Evolutionary conservation across 2,329 filamentous ascomycete species (phyloP).

Genomic region (Claviceps cyperi): DNA sequence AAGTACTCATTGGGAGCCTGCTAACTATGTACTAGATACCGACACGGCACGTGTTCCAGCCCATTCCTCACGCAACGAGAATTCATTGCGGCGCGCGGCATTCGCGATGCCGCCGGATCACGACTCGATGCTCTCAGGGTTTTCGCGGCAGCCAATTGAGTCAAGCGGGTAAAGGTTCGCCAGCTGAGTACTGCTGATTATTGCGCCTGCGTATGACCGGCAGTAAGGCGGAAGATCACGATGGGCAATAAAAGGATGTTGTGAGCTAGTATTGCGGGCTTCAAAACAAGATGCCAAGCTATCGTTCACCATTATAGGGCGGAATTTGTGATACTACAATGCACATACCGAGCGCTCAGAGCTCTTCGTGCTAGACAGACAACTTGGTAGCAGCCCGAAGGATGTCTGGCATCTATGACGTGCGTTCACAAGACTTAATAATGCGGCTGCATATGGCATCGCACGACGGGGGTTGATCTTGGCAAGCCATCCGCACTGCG

Average conservation of each 20-base stretch:
- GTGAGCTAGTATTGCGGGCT: background rate
- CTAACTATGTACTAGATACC: too few relatives aligned
- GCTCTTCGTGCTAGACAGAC: too few relatives aligned
- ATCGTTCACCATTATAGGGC: too few relatives aligned
- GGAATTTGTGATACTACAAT: too few relatives aligned
- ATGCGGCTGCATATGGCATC: too few relatives aligned
- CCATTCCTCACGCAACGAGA: too few relatives aligned
- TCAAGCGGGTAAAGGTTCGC: background rate
- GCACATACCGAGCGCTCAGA: too few relatives aligned
- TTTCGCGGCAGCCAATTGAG: background rate
- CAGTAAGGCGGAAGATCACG: background rate
- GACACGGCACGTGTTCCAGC: too few relatives aligned
- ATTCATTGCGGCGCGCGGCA: background rate
- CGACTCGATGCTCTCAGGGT: background rate
- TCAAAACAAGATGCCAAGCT: too few relatives aligned
- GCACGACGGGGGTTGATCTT: background rate
- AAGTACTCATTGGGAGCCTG: too few relatives aligned
- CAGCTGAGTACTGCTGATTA: background rate
- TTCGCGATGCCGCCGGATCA: background rate
- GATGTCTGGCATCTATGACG: background rate
- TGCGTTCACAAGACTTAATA: background rate
- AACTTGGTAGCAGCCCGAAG: background rate
- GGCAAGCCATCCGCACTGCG: background rate
- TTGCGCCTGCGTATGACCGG: background rate
- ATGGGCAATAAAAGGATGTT: background rate